Conservation (phyloP, 164 flowering plant genomes). For the Amborella trichopoda region DNA sequence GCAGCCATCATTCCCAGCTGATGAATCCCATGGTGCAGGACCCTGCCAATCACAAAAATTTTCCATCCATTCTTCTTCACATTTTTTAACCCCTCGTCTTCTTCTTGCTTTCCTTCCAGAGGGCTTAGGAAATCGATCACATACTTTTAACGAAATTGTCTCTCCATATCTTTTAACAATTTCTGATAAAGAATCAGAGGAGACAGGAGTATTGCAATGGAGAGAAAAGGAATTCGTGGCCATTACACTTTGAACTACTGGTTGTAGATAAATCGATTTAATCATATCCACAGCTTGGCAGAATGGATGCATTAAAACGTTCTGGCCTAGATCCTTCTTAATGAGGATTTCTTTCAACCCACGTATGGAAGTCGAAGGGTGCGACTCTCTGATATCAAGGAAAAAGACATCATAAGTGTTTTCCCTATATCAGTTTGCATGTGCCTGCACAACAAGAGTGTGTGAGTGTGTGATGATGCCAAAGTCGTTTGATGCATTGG, state of each 20-base stretch:
- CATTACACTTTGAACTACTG: no score
- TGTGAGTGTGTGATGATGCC: no score
- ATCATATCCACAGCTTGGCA: conserved; percentile 49
- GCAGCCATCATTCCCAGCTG: conserved; percentile 75
- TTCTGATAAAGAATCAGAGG: conserved; percentile 37
- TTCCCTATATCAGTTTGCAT: no score
- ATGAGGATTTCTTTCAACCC: conserved; percentile 58
- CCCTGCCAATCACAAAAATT: conserved; percentile 46
- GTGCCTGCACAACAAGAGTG: no score
- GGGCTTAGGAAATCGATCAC: conserved; percentile 48
- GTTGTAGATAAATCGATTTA: no score
- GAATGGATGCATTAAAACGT: conserved; percentile 22
- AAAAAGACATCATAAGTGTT: no score
- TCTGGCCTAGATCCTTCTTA: conserved; percentile 18
- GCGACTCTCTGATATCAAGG: no score
- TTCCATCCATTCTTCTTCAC: conserved; percentile 20
- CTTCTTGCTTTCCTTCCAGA: conserved; percentile 45
- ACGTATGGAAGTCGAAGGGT: conserved; percentile 12
- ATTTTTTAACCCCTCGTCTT: conserved; percentile 14
- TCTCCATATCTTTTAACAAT: conserved; percentile 52
- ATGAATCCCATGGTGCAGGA: conserved; percentile 74
- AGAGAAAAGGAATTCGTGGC: conserved; percentile 11
- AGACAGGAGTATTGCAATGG: conserved; percentile 16
- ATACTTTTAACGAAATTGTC: conserved; percentile 54
- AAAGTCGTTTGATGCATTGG: no score